Percentiles rank a stretch among this genome's conserved stretches.
phyloP scores from a whole-genome alignment of 257 asterid genomes.

The Penstemon barbatus region DNA sequence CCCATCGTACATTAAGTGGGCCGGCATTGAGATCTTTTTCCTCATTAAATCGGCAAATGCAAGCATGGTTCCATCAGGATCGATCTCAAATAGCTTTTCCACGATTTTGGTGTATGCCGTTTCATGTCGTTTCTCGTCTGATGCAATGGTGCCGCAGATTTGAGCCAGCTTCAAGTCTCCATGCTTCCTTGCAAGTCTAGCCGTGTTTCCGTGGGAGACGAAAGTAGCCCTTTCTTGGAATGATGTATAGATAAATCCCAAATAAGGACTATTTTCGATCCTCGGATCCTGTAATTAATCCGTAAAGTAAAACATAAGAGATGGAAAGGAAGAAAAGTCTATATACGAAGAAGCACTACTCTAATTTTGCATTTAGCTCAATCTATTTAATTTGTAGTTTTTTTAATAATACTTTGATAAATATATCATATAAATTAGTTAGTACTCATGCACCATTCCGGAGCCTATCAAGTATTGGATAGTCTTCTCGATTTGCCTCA shows the following conservation, averaged over 20 bases:
- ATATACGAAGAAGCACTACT: too few relatives aligned
- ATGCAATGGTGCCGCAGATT: constrained; percentile 72
- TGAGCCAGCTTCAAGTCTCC: constrained; percentile 78
- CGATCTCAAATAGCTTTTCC: constrained; percentile 75
- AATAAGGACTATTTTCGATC: constrained; percentile 76
- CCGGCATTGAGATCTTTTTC: constrained; percentile 83
- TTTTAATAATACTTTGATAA: too few relatives aligned
- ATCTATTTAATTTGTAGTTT: too few relatives aligned
- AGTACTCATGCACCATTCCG: constrained; percentile 72
- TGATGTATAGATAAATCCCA: constrained; percentile 80
- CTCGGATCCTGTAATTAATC: constrained; percentile 5
- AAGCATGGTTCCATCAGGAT: constrained; percentile 69
- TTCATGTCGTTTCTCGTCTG: constrained; percentile 88
- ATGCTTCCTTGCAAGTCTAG: constrained; percentile 65
- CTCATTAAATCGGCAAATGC: constrained; percentile 83
- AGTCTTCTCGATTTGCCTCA: constrained; percentile 82
- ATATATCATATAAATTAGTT: too few relatives aligned
- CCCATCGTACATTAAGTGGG: constrained; percentile 85
- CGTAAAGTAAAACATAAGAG: too few relatives aligned
- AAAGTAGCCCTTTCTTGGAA: constrained; percentile 89
- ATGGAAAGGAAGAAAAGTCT: too few relatives aligned
- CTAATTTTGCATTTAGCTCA: too few relatives aligned
- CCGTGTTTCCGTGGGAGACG: constrained; percentile 80
- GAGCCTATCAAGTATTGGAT: constrained; percentile 85
- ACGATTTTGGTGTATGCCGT: constrained; percentile 80